Percentiles rank a stretch among this genome's conserved stretches.
These are phyloP conservation scores for Nitzschia sp. DNA, from an alignment of 108 stramenopile genomes.

Conservation along the genomic window DNA sequence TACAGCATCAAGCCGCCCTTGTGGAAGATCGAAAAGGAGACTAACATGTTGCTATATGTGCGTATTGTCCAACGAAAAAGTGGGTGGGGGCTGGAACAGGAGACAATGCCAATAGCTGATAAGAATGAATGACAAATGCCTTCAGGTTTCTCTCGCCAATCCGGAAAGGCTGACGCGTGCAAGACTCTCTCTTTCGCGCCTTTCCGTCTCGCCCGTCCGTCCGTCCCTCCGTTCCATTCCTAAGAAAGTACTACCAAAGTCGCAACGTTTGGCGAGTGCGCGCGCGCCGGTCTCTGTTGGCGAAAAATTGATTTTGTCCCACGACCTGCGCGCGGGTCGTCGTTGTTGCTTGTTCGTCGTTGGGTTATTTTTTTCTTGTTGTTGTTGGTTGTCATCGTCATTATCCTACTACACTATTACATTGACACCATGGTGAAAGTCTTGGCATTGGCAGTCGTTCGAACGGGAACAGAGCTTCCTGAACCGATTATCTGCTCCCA, in stretches of 20 bases:
- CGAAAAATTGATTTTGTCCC: too few species aligned
- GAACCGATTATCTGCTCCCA: constrained; percentile 78
- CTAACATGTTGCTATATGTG: constrained; percentile 50
- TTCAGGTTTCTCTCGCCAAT: too few species aligned
- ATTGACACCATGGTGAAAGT: constrained; percentile 68
- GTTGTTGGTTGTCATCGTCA: background rate
- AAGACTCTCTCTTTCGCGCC: too few species aligned
- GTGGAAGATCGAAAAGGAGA: constrained; percentile 72
- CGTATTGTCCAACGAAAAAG: background rate
- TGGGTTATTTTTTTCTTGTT: background rate
- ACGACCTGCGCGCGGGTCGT: background rate
- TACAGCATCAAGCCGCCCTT: constrained; percentile 68
- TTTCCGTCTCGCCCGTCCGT: too few species aligned
- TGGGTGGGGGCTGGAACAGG: background rate
- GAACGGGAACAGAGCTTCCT: constrained; percentile 58
- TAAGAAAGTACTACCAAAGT: too few species aligned
- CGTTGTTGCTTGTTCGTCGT: background rate
- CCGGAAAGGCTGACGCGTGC: too few species aligned
- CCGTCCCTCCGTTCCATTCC: too few species aligned
- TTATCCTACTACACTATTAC: background rate
- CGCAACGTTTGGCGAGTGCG: background rate
- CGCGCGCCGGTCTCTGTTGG: too few species aligned
- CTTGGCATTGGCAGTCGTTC: constrained; percentile 79
- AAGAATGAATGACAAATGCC: background rate
- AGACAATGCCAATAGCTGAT: background rate